Base-by-base conservation (phyloP, 2,329 filamentous ascomycete genomes). In the Myriosclerotinia scirpicola region DNA sequence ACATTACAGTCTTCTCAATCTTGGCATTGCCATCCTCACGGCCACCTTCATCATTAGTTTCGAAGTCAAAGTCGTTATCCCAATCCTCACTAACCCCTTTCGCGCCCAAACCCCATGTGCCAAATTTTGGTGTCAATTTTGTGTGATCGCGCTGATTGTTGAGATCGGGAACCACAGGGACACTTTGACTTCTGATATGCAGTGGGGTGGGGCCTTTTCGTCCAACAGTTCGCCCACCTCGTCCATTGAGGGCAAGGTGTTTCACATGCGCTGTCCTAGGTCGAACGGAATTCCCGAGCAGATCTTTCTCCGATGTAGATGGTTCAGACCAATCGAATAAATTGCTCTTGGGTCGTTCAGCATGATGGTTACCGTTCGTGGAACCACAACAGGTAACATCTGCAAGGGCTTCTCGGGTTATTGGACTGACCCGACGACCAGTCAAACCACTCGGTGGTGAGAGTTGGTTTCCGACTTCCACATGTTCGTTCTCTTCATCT, bases 51-150 rank as follows among this genome's bases (percentile, higher is more conserved):
- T 74, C 72, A 52, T 68, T 79, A 26, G 61, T 71, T 12, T 77
- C 76, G 75, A 94, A 93, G 68, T 94, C 90, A 72, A 96, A 95
- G 76, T 96, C 92, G 70, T 93, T 90, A 72, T 94, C 92, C 92
- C 92, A 96, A 74, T 95, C 91, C 76, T 96, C 92, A 69, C 89
- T 93, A 14, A 88, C 88, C 20, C 86, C 89, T 77, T 93, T 93
- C 69, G 86, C 88, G n/a, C 89, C 87, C 53, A 92, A 80, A 2
- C 90, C 90, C 91, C 91, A 94, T 0, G 91, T 93, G 54, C 91
- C 90, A 74, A 92, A 94, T 73, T 93, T 93, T 64, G 84, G 80
- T 1, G 79, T 84, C n/a, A 85, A 77, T 79, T 90, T 74, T 77
- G 75, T 67, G 59, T 77, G 74, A 77, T 83, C 76, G 83, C 89